Evolutionary conservation across 306 rosid genomes (phyloP).

Genomic region (Carpinus viminea): DNA sequence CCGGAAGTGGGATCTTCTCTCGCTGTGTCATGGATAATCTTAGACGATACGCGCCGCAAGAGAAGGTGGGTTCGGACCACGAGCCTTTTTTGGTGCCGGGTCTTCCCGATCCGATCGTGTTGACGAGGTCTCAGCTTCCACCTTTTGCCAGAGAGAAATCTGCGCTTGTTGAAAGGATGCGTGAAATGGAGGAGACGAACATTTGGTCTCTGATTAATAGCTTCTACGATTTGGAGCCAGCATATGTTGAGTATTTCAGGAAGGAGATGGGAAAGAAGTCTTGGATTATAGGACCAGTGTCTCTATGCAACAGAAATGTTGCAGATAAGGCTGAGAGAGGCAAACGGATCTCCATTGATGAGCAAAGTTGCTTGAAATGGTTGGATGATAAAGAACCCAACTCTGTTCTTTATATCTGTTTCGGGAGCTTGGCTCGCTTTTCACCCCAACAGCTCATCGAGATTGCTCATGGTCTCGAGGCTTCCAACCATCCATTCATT

Average conservation of each 20-base stretch:
- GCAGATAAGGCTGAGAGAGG: slow-evolving; percentile 51
- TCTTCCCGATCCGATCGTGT: slow-evolving; percentile 45
- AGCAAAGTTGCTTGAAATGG: slow-evolving; percentile 47
- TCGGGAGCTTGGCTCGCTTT: slow-evolving; percentile 51
- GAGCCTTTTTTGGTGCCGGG: slow-evolving; percentile 49
- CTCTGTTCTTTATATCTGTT: slow-evolving; percentile 60
- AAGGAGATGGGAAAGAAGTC: slow-evolving; percentile 33
- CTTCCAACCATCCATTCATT: slow-evolving; percentile 49
- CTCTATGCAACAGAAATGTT: slow-evolving; percentile 43
- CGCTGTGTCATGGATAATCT: slow-evolving; percentile 40
- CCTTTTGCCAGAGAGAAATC: slow-evolving; percentile 29
- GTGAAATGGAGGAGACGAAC: slow-evolving; percentile 35
- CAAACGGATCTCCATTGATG: slow-evolving; percentile 41
- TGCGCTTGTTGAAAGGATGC: not conserved
- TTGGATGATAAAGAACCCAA: slow-evolving; percentile 48
- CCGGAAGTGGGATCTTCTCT: slow-evolving; percentile 55
- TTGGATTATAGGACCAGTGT: slow-evolving; percentile 67
- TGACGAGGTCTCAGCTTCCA: slow-evolving; percentile 56
- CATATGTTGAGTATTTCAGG: slow-evolving; percentile 42
- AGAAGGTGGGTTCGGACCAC: slow-evolving; percentile 40
- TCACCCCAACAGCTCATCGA: slow-evolving; percentile 44
- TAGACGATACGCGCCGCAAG: slow-evolving; percentile 11
- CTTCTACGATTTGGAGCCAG: slow-evolving; percentile 53
- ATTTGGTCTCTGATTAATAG: slow-evolving; percentile 53
- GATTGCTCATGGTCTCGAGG: slow-evolving; percentile 62